Base-by-base conservation (phyloP, 2,329 filamentous ascomycete species). In the Sclerotinia nivalis region DNA sequence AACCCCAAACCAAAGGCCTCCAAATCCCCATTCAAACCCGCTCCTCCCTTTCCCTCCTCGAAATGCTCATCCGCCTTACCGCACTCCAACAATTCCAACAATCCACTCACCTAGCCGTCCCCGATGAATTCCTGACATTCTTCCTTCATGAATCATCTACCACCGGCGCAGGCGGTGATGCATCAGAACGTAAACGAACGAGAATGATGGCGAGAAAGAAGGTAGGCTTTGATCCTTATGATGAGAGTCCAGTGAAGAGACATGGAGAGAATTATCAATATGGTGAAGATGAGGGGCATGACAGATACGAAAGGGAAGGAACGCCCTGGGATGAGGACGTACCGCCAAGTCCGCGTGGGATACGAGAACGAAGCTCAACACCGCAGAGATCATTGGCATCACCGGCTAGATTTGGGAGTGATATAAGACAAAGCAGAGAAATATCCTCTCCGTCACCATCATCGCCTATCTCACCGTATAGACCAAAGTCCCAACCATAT, bases 1-100 rank as follows among this genome's bases (percentile, higher is more conserved):
- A 70, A 12, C 13, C 59, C 22, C 66, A 22, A 18, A 25, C 20
- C 25, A 34, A 47, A 10, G 34, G 45, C 22, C 37, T 84, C 77
- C 68, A 28, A 18, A 80, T 75, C 72, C 84, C 83, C 65, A 82
- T 81, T 68, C 80, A 82, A 43, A 86, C 91, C 74, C 87, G 86
- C 68, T 90, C 89, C 0, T 91, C 88, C 0, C 83, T 93, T 8
- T 92, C 90, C 6, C 85, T 92, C 28, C 85, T 93, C 56, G 90
- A 93, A 77, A 91, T 90, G 78, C 85, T 93, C 9, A 85, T 92
- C 70, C 89, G 91, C 67, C 85, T 93, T 40, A 89, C 88, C 1
- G 87, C 89, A 0, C 84, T 92, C 5, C 90, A 93, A 77, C 90
- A 93, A 81, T 92, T 91, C 79, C 88, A 91, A 73, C 90, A 93